Conservation (phyloP, 805 yeast species). For the Kodamaea nitidulidarum region DNA sequence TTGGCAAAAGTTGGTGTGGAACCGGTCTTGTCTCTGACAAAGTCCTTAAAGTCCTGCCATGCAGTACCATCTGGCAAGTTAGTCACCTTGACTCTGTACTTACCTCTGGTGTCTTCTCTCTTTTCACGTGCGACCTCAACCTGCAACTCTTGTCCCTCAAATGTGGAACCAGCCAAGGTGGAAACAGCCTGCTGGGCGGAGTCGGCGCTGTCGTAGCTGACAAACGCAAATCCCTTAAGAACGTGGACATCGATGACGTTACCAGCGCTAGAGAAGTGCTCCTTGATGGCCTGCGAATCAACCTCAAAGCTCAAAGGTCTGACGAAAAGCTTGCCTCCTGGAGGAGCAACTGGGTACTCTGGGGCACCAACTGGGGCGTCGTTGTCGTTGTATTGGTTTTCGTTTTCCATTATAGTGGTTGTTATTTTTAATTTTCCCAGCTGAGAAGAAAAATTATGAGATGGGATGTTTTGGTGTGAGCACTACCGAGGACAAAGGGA, state of each 20-base stretch:
- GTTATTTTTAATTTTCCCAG: background rate
- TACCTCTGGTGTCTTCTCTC: constrained; percentile 62
- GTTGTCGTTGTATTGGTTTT: constrained; percentile 6
- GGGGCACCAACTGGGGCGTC: constrained; percentile 4
- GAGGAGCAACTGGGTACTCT: constrained; percentile 3
- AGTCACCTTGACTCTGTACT: constrained; percentile 65
- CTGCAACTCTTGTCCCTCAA: constrained; percentile 47
- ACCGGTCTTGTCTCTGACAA: constrained; percentile 71
- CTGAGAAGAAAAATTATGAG: background rate
- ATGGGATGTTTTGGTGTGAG: background rate
- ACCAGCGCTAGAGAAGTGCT: constrained; percentile 63
- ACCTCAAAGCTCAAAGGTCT: constrained; percentile 60
- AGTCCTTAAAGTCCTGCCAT: constrained; percentile 90
- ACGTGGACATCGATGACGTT: constrained; percentile 63
- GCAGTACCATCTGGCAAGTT: constrained; percentile 73
- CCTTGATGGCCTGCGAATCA: constrained; percentile 56
- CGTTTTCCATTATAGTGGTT: constrained; percentile 10
- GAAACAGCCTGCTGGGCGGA: constrained; percentile 49
- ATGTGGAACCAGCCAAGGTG: constrained; percentile 42
- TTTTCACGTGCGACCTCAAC: constrained; percentile 54
- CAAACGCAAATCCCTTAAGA: constrained; percentile 83
- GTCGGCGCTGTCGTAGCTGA: constrained; percentile 70
- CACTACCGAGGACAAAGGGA: constrained; percentile 1
- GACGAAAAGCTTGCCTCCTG: constrained; percentile 39
- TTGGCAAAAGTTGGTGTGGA: constrained; percentile 59